Conservation (phyloP, 2,329 filamentous ascomycete genomes). For the Talaromyces sp. region DNA sequence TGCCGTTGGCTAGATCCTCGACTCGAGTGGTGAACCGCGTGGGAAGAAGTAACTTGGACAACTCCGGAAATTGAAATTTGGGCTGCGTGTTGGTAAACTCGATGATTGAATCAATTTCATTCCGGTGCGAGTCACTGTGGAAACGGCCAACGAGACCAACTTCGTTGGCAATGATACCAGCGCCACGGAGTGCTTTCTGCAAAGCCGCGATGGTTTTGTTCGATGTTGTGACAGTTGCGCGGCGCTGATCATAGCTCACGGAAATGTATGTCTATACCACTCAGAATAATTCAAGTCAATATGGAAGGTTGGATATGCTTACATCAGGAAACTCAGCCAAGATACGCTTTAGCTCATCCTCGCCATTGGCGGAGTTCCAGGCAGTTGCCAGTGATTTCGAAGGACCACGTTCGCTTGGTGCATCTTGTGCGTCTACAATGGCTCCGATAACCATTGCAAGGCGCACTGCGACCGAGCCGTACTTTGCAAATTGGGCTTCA, state of each 20-base stretch:
- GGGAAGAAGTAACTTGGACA: neutral
- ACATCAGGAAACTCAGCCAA: constrained; percentile 18
- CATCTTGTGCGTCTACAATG: constrained; percentile 38
- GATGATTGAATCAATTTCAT: neutral
- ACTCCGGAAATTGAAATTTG: neutral
- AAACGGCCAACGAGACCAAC: constrained; percentile 36
- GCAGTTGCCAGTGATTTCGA: constrained; percentile 28
- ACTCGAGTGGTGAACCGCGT: neutral
- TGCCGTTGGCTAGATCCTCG: neutral
- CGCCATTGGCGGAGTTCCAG: neutral
- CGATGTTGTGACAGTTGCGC: constrained; percentile 38
- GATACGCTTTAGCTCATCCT: constrained; percentile 25
- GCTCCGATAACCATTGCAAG: constrained; percentile 41
- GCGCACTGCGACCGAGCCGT: constrained; percentile 40
- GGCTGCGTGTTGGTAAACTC: neutral
- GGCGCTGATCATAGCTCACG: constrained; percentile 37
- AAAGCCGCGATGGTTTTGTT: constrained; percentile 22
- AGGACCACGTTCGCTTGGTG: constrained; percentile 20
- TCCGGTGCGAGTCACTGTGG: constrained; percentile 25
- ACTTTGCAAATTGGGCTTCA: constrained; percentile 29
- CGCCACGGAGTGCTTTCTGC: constrained; percentile 26
- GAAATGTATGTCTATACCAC: constrained; percentile 37
- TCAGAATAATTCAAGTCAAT: neutral
- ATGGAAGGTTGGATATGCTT: neutral
- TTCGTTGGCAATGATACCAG: constrained; percentile 30